These are phyloP conservation scores for Graphilbum fragrans DNA, from an alignment of 2,329 filamentous ascomycete genomes.

Conservation along the genomic window DNA sequence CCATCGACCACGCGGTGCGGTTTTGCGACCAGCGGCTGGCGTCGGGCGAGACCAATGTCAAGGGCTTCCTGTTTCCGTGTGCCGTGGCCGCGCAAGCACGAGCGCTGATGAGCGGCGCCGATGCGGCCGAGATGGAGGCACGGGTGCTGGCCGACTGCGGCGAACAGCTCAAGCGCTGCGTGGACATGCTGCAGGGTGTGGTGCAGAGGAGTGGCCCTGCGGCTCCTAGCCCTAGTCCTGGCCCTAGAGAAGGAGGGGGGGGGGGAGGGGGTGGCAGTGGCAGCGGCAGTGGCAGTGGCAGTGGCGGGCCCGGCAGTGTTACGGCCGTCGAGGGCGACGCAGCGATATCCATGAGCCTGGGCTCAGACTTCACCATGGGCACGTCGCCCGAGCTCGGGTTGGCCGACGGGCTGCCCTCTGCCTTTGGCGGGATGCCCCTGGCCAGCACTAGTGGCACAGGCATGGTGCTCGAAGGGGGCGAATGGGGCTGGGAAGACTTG, in stretches of 20 bases:
- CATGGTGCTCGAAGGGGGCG: not conserved
- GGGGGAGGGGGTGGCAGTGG: no score
- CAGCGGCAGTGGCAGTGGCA: no score
- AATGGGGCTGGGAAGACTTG: constrained; percentile 13
- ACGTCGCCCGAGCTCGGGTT: no score
- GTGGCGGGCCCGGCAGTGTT: no score
- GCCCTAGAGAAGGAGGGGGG: no score
- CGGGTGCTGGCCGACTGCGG: constrained; percentile 25
- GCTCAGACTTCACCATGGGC: no score
- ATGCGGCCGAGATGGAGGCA: constrained; percentile 19
- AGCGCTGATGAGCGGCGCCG: constrained; percentile 22
- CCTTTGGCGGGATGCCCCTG: no score
- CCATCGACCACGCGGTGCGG: constrained; percentile 6
- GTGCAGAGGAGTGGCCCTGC: no score
- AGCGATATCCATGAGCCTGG: no score
- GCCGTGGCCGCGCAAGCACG: constrained; percentile 29
- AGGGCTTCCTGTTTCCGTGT: constrained; percentile 32
- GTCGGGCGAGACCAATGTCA: constrained; percentile 37
- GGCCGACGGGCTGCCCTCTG: no score
- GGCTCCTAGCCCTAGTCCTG: no score
- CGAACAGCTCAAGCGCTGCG: constrained; percentile 19
- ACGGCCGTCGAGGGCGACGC: no score
- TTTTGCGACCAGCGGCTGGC: constrained; percentile 7
- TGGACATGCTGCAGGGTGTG: constrained; percentile 21
- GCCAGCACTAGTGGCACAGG: not conserved